A percentile compares a stretch with the other conserved stretches of the same genome.
Evolutionary conservation across 495 filamentous ascomycete species (phyloP).

Genomic region (Xylaria telfairii): DNA sequence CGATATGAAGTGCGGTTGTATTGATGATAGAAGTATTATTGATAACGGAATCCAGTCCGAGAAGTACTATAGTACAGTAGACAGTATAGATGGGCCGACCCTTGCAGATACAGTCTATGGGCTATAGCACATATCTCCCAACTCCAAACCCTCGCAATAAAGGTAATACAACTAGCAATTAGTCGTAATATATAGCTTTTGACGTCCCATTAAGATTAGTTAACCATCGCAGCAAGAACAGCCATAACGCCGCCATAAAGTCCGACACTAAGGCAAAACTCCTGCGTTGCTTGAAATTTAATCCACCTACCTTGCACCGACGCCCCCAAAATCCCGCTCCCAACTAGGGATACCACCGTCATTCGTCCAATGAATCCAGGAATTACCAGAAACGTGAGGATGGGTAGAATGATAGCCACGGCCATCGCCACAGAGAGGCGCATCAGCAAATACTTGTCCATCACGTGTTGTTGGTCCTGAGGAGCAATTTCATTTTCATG

Average conservation of each 20-base stretch:
- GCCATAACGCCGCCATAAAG: slow-evolving; percentile 54
- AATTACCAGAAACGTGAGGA: slow-evolving; percentile 63
- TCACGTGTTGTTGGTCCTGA: background rate
- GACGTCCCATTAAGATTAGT: slow-evolving; percentile 14
- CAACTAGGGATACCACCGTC: slow-evolving; percentile 53
- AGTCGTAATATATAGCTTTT: background rate
- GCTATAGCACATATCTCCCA: background rate
- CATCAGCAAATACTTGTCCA: slow-evolving; percentile 29
- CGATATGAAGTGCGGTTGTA: background rate
- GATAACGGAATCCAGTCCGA: background rate
- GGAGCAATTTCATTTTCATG: slow-evolving; percentile 15
- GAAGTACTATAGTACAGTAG: background rate
- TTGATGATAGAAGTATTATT: background rate
- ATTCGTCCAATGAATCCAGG: slow-evolving; percentile 62
- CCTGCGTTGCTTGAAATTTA: slow-evolving; percentile 31
- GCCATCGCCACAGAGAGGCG: slow-evolving; percentile 59
- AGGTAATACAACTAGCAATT: background rate
- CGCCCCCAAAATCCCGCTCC: slow-evolving; percentile 34
- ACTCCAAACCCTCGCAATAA: background rate
- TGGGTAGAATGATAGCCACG: slow-evolving; percentile 61
- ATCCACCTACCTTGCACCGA: slow-evolving; percentile 42
- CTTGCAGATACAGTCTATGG: background rate
- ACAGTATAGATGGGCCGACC: background rate
- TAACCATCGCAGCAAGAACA: slow-evolving; percentile 47
- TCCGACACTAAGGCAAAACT: slow-evolving; percentile 43